phyloP scores from a whole-genome alignment of 345 rosid species.

The Hypericum perforatum region DNA sequence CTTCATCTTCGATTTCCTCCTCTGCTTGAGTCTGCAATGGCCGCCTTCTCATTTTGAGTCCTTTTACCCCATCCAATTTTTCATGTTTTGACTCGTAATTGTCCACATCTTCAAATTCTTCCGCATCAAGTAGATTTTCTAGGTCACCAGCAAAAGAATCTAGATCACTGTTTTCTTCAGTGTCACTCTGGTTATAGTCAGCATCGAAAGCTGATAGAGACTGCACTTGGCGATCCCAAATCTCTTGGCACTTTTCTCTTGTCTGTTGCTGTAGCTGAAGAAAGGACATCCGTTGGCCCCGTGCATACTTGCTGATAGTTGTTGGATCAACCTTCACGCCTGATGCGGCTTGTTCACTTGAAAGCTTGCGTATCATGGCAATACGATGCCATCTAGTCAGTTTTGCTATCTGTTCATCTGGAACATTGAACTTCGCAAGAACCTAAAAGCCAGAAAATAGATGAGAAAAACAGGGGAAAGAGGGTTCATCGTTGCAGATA shows the following conservation, averaged over 20 bases:
- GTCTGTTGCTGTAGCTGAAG: slow-evolving; percentile 98
- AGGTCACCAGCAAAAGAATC: slow-evolving; percentile 99
- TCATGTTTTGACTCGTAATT: slow-evolving; percentile 48
- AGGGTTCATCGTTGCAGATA: neutral
- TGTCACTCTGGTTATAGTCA: slow-evolving; percentile 82
- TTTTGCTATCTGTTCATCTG: slow-evolving; percentile 79
- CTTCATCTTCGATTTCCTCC: slow-evolving; percentile 95
- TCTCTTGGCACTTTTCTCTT: slow-evolving; percentile 97
- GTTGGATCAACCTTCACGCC: slow-evolving; percentile 94
- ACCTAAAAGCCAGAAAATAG: slow-evolving; percentile 38
- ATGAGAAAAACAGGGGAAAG: neutral
- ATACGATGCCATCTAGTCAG: slow-evolving; percentile 99
- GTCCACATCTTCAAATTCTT: slow-evolving; percentile 77
- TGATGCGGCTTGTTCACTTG: slow-evolving; percentile 95
- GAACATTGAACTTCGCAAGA: slow-evolving; percentile 86
- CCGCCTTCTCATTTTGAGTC: slow-evolving; percentile 81
- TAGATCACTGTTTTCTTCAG: slow-evolving; percentile 90
- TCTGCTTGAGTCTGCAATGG: slow-evolving; percentile 70
- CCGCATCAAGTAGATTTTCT: slow-evolving; percentile 96
- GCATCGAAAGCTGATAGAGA: slow-evolving; percentile 74
- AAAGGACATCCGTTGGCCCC: slow-evolving; percentile 97
- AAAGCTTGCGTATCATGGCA: slow-evolving; percentile 97
- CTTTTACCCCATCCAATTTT: slow-evolving; percentile 74
- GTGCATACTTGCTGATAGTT: slow-evolving; percentile 91
- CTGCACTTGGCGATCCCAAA: slow-evolving; percentile 92